Evolutionary conservation across 345 rosid genomes (phyloP), one percentile per base, ranked within the genome.

Genomic region (Eutrema yunnanense): DNA sequence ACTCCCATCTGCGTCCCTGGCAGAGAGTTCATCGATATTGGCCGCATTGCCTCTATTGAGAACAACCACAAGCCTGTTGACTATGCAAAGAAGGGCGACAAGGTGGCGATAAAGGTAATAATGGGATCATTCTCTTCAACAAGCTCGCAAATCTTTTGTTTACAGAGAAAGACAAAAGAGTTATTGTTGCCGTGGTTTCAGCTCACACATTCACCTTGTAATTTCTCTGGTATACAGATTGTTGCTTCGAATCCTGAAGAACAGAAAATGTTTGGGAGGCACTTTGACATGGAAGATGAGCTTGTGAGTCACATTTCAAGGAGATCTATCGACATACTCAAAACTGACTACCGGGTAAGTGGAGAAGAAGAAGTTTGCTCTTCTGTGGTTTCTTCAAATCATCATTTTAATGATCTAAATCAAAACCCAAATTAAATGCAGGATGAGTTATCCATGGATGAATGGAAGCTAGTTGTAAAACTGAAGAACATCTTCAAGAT

Each of bases 221-320:
- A 59, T 12, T 62, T 40, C 38, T 37, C 40, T 66, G 62, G 56
- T 47, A 42, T 34, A 71, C 81, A 95, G 99, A 91, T 95, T 27
- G 79, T 82, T 57, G 92, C 86, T 55, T 70, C 82, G 43, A 92
- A 84, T 74, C 54, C 89, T 0, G 96, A 95, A 75, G 97, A 90
- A 79, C 99, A 95, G 62, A 95, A 90, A 76, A 90, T 88, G 97
- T 84, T 52, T 78, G 97, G 97, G 33, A 86, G 96, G 80, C 97
- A 95, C 67, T 95, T 92, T 78, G 96, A 95, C 53, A 37, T 75
- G 62, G 92, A 87, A 5, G 97, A 95, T 77, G 88, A 90, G 78
- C 96, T 92, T 52, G 96, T 92, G 60, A 92, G 99, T 75, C 96
- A 80, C 73, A 84, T 95, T 74, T 78, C 99, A 29, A 85, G 99